Evolutionary conservation across 306 rosid genomes (phyloP).

Genomic region (Glycine soja): DNA sequence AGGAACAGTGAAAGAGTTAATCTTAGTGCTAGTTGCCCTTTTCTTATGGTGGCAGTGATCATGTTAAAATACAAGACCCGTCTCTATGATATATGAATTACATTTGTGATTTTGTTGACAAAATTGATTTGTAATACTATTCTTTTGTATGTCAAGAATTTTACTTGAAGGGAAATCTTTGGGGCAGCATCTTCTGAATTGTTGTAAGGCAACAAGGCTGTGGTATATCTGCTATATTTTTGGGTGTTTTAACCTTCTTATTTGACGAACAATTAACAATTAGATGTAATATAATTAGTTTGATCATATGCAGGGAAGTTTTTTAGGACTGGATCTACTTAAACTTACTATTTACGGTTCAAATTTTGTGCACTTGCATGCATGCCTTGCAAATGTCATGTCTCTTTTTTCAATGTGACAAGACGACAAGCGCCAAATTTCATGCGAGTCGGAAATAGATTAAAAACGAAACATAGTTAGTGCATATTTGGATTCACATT

Average conservation of each 20-base stretch:
- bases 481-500: too few species aligned
- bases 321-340: background rate
- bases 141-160: constrained; percentile 46
- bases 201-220: constrained; percentile 24
- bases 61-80: constrained; percentile 39
- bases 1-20: constrained; percentile 24
- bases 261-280: background rate
- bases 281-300: constrained; percentile 35
- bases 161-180: constrained; percentile 38
- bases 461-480: too few species aligned
- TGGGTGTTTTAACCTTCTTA: background rate
- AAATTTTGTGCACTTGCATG: background rate
- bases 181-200: constrained; percentile 37
- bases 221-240: background rate
- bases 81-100: constrained; percentile 34
- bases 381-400: background rate
- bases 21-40: constrained; percentile 12
- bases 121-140: constrained; percentile 53
- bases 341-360: background rate
- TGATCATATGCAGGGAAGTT: background rate
- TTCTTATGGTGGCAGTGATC: constrained; percentile 43
- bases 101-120: constrained; percentile 33
- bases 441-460: background rate
- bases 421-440: background rate
- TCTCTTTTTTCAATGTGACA: background rate